Evolutionary conservation across 257 asterid genomes (phyloP).

Genomic region (Ocimum tenuiflorum): DNA sequence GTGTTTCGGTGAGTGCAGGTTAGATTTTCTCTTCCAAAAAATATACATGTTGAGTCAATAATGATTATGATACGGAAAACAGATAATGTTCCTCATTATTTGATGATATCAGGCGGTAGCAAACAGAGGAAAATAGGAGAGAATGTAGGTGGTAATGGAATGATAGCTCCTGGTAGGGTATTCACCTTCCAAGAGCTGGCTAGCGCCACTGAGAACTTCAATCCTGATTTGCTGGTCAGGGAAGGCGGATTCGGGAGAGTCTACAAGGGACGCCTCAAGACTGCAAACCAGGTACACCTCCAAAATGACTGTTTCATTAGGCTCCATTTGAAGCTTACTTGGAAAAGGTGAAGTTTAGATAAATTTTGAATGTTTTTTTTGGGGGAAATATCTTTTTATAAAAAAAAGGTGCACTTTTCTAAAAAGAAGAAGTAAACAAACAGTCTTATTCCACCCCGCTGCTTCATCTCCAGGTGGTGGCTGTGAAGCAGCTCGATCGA

Average conservation of each 20-base stretch:
- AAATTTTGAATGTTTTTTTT: too few relatives aligned
- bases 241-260: slow-evolving; percentile 95
- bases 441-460: too few relatives aligned
- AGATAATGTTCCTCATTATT: not conserved
- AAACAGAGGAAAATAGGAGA: slow-evolving; percentile 24
- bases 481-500: slow-evolving; percentile 50
- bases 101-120: not conserved
- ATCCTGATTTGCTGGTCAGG: slow-evolving; percentile 62
- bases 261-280: slow-evolving; percentile 67
- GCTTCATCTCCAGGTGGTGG: slow-evolving; percentile 32
- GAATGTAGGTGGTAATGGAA: slow-evolving; percentile 39
- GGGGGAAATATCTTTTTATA: too few relatives aligned
- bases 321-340: too few relatives aligned
- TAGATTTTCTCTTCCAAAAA: too few relatives aligned
- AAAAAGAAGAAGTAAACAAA: too few relatives aligned
- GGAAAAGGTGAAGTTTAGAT: too few relatives aligned
- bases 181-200: slow-evolving; percentile 82
- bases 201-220: slow-evolving; percentile 66
- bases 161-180: slow-evolving; percentile 51
- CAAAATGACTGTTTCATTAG: too few relatives aligned
- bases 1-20: slow-evolving; percentile 63
- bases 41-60: too few relatives aligned
- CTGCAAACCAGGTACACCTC: slow-evolving; percentile 46
- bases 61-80: too few relatives aligned
- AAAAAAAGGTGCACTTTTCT: too few relatives aligned